Percentiles rank a stretch among this genome's conserved stretches.
Conservation (phyloP, 2,329 filamentous ascomycete genomes). For the Aaosphaeria pasadenensis region DNA sequence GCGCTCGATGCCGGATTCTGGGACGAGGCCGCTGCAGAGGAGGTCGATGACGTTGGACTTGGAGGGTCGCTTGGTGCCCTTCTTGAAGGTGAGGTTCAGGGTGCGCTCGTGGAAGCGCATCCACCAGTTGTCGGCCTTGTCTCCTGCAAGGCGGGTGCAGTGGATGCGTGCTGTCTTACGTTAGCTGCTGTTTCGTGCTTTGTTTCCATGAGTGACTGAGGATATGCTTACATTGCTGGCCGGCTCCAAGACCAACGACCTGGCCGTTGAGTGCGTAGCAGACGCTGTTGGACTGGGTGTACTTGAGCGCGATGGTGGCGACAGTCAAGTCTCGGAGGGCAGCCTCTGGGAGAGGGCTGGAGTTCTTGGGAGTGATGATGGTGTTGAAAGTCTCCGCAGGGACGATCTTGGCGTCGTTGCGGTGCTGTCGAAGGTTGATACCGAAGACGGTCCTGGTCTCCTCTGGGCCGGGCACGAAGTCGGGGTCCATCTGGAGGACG, state of each 20-base stretch:
- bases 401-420: constrained; percentile 85
- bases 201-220: neutral
- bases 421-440: constrained; percentile 81
- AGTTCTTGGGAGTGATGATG: constrained; percentile 82
- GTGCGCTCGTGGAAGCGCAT: constrained; percentile 94
- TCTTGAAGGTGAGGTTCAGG: constrained; percentile 90
- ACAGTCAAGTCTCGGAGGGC: constrained; percentile 89
- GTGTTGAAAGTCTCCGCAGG: constrained; percentile 78
- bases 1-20: constrained; percentile 77
- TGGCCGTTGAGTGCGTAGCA: constrained; percentile 96
- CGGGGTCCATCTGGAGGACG: constrained; percentile 88
- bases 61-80: constrained; percentile 91
- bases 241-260: constrained; percentile 88
- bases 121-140: constrained; percentile 99
- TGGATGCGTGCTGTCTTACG: constrained; percentile 69
- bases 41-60: constrained; percentile 98
- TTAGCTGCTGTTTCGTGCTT: neutral
- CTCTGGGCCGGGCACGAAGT: constrained; percentile 69
- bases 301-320: constrained; percentile 95
- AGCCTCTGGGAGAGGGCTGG: constrained; percentile 67
- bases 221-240: constrained; percentile 68
- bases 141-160: constrained; percentile 93
- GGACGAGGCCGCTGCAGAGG: constrained; percentile 86
- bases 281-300: constrained; percentile 96
- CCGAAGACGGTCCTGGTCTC: constrained; percentile 90